phyloP scores from a whole-genome alignment of 805 yeast species.

The Wickerhamomyces silvicola region DNA sequence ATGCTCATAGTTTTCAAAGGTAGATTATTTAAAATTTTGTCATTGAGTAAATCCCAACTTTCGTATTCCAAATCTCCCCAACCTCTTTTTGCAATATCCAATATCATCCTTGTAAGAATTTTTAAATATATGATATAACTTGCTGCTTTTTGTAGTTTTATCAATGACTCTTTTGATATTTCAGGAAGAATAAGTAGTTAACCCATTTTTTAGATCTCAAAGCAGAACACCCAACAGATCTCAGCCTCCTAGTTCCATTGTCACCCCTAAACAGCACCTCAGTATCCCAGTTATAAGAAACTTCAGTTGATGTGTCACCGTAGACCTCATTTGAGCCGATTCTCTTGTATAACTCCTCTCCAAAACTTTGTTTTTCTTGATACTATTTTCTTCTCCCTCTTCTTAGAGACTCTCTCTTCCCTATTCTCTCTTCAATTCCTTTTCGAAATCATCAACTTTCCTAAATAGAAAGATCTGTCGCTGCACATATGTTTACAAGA shows the following conservation, averaged over 20 bases:
- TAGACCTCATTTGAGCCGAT: conserved; percentile 16
- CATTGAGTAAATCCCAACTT: conserved; percentile 11
- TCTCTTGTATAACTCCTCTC: conserved; percentile 11
- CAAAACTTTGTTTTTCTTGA: conserved; percentile 1
- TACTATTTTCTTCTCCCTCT: conserved; percentile 1
- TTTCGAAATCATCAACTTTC: too few relatives aligned
- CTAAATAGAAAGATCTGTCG: too few relatives aligned
- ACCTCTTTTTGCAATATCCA: conserved; percentile 9
- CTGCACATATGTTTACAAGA: too few relatives aligned
- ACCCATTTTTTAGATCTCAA: conserved; percentile 18
- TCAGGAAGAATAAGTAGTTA: conserved; percentile 16
- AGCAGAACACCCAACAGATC: conserved; percentile 21
- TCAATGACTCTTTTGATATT: conserved; percentile 11
- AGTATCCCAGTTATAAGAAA: conserved; percentile 15
- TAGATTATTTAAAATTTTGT: conserved; percentile 5
- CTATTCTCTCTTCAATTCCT: conserved; percentile 1
- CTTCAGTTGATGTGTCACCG: conserved; percentile 11
- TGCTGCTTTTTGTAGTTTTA: conserved; percentile 14
- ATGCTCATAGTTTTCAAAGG: conserved; percentile 14
- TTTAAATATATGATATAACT: conserved; percentile 16
- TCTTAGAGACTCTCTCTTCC: neutral
- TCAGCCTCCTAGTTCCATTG: too few relatives aligned
- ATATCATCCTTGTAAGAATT: conserved; percentile 4
- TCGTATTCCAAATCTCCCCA: conserved; percentile 14
- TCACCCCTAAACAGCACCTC: too few relatives aligned